A percentile compares a stretch with the other conserved stretches of the same genome.
Evolutionary conservation across 2,329 filamentous ascomycete species (phyloP).

Genomic region (Ascosphaera apis): DNA sequence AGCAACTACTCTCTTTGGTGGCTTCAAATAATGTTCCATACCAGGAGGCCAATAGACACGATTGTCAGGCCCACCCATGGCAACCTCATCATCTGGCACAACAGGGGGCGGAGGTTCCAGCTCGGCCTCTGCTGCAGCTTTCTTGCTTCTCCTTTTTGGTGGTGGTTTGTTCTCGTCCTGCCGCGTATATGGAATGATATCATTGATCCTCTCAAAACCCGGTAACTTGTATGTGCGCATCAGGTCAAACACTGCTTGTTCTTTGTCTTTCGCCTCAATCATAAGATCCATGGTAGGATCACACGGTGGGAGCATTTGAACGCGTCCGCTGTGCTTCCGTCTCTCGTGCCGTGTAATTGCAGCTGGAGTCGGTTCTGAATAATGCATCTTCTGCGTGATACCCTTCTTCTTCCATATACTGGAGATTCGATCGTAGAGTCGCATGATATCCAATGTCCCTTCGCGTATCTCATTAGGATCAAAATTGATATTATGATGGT

Average conservation of each 20-base stretch:
- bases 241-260: constrained; percentile 83
- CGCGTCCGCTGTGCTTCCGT: constrained; percentile 65
- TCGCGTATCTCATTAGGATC: constrained; percentile 50
- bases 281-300: constrained; percentile 75
- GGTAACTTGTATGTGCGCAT: constrained; percentile 76
- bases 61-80: constrained; percentile 64
- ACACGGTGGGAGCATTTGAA: constrained; percentile 62
- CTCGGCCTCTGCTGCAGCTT: constrained; percentile 20
- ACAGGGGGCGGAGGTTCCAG: constrained; percentile 19
- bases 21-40: constrained; percentile 75
- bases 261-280: constrained; percentile 97
- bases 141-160: constrained; percentile 21
- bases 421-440: constrained; percentile 51
- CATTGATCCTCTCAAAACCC: constrained; percentile 50
- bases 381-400: constrained; percentile 93
- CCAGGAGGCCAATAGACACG: constrained; percentile 79
- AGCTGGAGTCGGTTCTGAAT: constrained; percentile 57
- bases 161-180: constrained; percentile 46
- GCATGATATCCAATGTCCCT: constrained; percentile 60
- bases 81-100: constrained; percentile 45
- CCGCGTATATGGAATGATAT: constrained; percentile 54
- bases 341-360: constrained; percentile 58
- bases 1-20: constrained; percentile 33
- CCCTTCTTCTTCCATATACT: constrained; percentile 65
- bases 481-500: constrained; percentile 90